A percentile compares a stretch with the other conserved stretches of the same genome.
These are phyloP conservation scores for Aspergillus avenaceus DNA, from an alignment of 495 filamentous ascomycete genomes.

Conservation along the genomic window DNA sequence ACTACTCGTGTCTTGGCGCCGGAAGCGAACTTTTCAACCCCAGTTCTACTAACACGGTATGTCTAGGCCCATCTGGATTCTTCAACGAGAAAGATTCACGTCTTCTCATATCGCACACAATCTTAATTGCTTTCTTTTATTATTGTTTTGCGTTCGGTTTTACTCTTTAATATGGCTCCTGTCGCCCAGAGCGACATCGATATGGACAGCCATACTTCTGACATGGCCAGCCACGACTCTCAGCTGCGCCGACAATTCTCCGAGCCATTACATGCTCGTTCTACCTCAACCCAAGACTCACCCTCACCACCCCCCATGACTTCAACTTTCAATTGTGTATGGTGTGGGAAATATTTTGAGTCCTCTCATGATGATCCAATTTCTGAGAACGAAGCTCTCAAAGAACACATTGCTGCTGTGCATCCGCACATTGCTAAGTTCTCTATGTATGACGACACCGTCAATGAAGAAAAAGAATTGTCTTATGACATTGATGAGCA, in stretches of 20 bases:
- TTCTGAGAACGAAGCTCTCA: conserved; percentile 27
- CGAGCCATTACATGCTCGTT: conserved; percentile 34
- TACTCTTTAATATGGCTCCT: conserved; percentile 29
- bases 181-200: conserved; percentile 34
- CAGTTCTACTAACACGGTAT: conserved; percentile 27
- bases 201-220: conserved; percentile 37
- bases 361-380: conserved; percentile 18
- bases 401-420: conserved; percentile 27
- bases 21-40: conserved; percentile 36
- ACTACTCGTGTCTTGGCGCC: conserved; percentile 40
- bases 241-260: conserved; percentile 43
- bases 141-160: conserved; percentile 6
- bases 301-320: conserved; percentile 31
- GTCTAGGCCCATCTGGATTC: conserved; percentile 23
- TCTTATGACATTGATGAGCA: conserved; percentile 10
- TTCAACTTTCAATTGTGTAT: conserved; percentile 27
- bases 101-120: conserved; percentile 6
- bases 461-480: conserved; percentile 12
- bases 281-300: conserved; percentile 35
- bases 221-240: conserved; percentile 40
- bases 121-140: background rate
- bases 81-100: conserved; percentile 1
- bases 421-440: conserved; percentile 28
- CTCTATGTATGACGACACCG: conserved; percentile 2
- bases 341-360: conserved; percentile 36